Base-by-base conservation (phyloP, 495 filamentous ascomycete genomes). In the Darksidea phi region DNA sequence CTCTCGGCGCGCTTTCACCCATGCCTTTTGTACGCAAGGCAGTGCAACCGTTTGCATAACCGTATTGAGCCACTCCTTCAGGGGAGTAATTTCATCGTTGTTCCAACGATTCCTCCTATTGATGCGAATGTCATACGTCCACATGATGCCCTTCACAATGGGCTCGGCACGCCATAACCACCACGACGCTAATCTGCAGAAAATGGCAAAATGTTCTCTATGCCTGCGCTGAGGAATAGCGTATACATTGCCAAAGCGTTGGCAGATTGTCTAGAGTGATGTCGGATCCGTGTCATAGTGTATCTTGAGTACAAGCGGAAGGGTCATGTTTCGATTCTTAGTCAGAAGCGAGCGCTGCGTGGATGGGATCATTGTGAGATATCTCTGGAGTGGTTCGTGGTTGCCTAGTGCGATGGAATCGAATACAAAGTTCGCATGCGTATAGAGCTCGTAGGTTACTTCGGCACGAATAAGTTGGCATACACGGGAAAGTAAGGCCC, bases 361-460 rank as follows among this genome's bases (percentile, higher is more conserved):
- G 34, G 18, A 7, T 2, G 51, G 51, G 1, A 54, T n/a, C 17
- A n/a, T 18, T 5, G 2, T 23, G 15, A 54, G 17, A 5, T 15
- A 54, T n/a, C 2, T 11, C 36, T 12, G 4, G 5, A 54, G 15
- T 17, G 11, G 8, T n/a, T 15, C 32, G 36, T 36, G 21, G 51
- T 43, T 20, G 36, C 6, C n/a, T 3, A 36, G 15, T 2, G 3
- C 17, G 12, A 13, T 5, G 24, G 28, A 6, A 7, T 7, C n/a
- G 20, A 32, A 24, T 12, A 13, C 3, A 25, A 58, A 58, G 23
- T 4, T 1, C 18, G 20, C n/a, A 15, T 32, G 48, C 5, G 26
- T 60, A 47, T 60, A 60, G 18, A 37, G 52, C 36, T 43, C 17
- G 48, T 45, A 53, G 3, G 47, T 48, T 8, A n/a, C 23, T 53